Evolutionary conservation across 148 eudicot genomes (phyloP).

Genomic region (Cornus suecica): DNA sequence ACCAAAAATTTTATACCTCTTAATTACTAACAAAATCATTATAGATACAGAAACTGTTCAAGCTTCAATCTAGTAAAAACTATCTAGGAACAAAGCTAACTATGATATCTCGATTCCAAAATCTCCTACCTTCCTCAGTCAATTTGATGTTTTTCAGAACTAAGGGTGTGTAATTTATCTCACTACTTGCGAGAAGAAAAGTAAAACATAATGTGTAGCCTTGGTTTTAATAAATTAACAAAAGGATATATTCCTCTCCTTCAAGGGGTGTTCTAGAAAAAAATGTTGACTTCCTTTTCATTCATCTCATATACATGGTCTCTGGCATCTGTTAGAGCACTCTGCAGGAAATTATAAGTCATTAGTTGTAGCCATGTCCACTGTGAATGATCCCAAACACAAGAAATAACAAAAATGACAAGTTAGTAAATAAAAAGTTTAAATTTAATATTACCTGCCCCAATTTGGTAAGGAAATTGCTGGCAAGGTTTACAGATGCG

Average conservation of each 20-base stretch:
- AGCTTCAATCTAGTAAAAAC: neutral
- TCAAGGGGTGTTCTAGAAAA: slow-evolving; percentile 36
- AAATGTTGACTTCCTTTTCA: slow-evolving; percentile 66
- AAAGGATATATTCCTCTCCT: neutral
- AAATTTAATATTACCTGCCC: slow-evolving; percentile 62
- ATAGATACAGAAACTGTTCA: neutral
- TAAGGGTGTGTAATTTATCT: neutral
- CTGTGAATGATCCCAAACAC: neutral
- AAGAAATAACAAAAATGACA: neutral
- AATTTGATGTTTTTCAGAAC: neutral
- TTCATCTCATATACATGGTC: slow-evolving; percentile 95
- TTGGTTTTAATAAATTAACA: neutral
- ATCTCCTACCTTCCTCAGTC: slow-evolving; percentile 11
- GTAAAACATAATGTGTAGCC: neutral
- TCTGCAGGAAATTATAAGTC: slow-evolving; percentile 42
- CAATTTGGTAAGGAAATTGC: slow-evolving; percentile 83
- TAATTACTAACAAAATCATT: slow-evolving; percentile 2
- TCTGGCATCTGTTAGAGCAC: slow-evolving; percentile 85
- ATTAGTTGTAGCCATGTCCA: neutral
- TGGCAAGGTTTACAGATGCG: slow-evolving; percentile 68
- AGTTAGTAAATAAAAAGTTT: neutral
- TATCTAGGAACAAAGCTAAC: neutral
- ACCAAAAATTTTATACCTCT: no score
- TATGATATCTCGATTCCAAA: slow-evolving; percentile 17
- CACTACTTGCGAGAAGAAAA: neutral